Evolutionary conservation across 2,329 filamentous ascomycete genomes (phyloP), one percentile per base, ranked within the genome.

Genomic region (Aureobasidium sp.): DNA sequence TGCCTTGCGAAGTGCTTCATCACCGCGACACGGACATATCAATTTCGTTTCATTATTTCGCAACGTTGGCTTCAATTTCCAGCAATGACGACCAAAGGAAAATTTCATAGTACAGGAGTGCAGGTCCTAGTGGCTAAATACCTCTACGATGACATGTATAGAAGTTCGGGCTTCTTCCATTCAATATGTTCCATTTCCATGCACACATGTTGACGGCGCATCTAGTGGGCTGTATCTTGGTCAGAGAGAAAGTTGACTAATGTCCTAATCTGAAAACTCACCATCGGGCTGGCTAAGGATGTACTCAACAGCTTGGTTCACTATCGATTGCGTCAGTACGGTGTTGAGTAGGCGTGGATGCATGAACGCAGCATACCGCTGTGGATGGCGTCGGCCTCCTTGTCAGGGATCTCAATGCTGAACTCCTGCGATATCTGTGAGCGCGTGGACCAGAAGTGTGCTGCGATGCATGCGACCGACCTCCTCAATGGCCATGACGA

Each of bases 401-500:
- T 95, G 77, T 96, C 90, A 63, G 90, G 90, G 66, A 96, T 96
- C 81, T 96, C 90, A 71, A 96, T 93, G 85, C 89, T 85, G 74
- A 86, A 86, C 68, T 86, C 83, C 82, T 84, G 64, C 64, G 35
- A 5, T 22, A 6, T 10, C n/a, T 57, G 58, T 67, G 50, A 67
- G 60, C 47, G 34, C 21, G 37, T 21, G 17, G 12, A 7, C 53
- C 41, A 81, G 68, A 84, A 83, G 66, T 84, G 78, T 75, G 62
- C 53, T 55, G 61, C 63, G 42, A 59, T 55, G 51, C 24, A 49
- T 58, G 38, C 38, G 49, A 40, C 72, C 60, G 74, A 90, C 86
- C 84, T 98, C 93, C 81, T 98, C 93, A 74, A 98, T 97, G 62
- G 93, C 93, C 93, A 98, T 98, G 65, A 98, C 93, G 62, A 98